Percentiles rank a stretch among this genome's conserved stretches.
Conservation (phyloP, 2,329 filamentous ascomycete genomes). For the Ilyonectria sp. region DNA sequence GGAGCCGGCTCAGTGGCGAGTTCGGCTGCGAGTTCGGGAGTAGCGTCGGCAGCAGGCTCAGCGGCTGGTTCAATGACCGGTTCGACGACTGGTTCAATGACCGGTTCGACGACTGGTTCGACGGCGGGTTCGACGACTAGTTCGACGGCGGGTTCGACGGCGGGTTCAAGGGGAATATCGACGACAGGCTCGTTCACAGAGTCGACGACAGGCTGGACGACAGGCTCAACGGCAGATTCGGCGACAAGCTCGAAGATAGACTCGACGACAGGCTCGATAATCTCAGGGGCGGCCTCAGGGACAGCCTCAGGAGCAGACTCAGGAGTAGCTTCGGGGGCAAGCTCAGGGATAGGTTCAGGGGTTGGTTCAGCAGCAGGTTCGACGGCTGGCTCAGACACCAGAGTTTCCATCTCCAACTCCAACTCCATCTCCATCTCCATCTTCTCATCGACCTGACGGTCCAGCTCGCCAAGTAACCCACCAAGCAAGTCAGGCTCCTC, state of each 20-base stretch:
- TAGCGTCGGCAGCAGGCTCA: background rate
- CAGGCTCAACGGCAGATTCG: background rate
- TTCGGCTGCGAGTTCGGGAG: background rate
- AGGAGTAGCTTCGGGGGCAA: constrained; percentile 8
- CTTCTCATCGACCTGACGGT: constrained; percentile 53
- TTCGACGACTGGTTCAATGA: background rate
- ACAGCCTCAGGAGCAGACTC: constrained; percentile 25
- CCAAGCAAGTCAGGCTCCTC: constrained; percentile 61
- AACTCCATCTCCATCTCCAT: constrained; percentile 18
- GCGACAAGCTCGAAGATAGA: background rate
- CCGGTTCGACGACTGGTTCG: background rate
- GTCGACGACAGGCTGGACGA: constrained; percentile 1
- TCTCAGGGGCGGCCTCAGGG: background rate
- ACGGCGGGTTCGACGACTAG: too few relatives aligned
- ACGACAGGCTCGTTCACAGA: background rate
- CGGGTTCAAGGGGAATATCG: background rate
- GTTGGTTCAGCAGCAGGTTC: constrained; percentile 24
- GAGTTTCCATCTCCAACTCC: constrained; percentile 11
- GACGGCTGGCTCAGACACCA: constrained; percentile 20
- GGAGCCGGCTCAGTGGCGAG: background rate
- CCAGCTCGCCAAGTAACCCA: constrained; percentile 62
- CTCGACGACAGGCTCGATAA: background rate
- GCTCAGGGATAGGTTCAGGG: constrained; percentile 6
- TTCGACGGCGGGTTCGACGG: background rate
- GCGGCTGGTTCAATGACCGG: background rate